Percentiles rank a stretch among this genome's conserved stretches.
phyloP scores from a whole-genome alignment of 2,329 filamentous ascomycete genomes.

The Ilyonectria destructans region DNA sequence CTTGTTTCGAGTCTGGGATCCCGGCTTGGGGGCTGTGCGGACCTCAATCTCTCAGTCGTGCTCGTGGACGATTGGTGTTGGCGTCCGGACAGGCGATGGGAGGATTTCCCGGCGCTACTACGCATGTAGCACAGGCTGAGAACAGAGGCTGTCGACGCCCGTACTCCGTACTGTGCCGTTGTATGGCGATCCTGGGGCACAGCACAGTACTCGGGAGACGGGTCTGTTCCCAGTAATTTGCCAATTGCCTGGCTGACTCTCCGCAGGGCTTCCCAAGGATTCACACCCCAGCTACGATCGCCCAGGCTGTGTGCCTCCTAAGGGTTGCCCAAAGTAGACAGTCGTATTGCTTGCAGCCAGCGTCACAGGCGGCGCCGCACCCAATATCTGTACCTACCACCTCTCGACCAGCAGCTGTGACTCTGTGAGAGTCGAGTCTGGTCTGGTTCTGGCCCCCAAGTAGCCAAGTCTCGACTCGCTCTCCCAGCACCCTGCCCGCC shows the following conservation, averaged over 20 bases:
- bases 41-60: conserved; percentile 29
- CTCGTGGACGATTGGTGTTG: conserved; percentile 25
- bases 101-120: conserved; percentile 29
- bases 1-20: conserved; percentile 28
- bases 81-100: not conserved
- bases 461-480: conserved; percentile 1
- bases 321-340: conserved; percentile 24
- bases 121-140: not conserved
- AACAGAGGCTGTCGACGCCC: no score
- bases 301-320: conserved; percentile 15
- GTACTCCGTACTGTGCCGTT: not conserved
- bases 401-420: not conserved
- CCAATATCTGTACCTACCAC: not conserved
- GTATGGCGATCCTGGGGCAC: not conserved
- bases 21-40: conserved; percentile 26
- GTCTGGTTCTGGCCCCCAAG: not conserved
- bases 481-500: not conserved
- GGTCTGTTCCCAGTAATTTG: not conserved
- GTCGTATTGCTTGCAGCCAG: conserved; percentile 22
- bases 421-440: not conserved
- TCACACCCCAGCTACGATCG: conserved; percentile 5
- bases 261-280: not conserved
- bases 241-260: conserved; percentile 5
- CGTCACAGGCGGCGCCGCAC: conserved; percentile 1
- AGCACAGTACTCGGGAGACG: not conserved